Evolutionary conservation across 352 stramenopile genomes (phyloP), one percentile per base, ranked within the genome.

Genomic region (Aphanomyces astaci): DNA sequence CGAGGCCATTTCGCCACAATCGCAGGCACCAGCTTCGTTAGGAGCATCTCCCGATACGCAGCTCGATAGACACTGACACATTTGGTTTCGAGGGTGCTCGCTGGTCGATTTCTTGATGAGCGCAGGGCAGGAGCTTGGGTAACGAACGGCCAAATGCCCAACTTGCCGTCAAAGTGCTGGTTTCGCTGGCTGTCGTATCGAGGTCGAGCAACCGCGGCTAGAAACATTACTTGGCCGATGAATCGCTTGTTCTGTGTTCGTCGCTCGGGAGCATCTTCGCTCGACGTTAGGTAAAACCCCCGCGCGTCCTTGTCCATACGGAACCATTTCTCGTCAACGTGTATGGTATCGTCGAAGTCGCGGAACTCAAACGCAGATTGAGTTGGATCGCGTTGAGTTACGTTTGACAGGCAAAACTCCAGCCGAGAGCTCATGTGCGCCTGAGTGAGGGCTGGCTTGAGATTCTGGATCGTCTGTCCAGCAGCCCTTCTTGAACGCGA

Each of bases 31-130:
- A 72, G 64, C 4, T 45, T 43, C 27, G 65, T 27, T 2, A 71
- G 11, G 9, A 73, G 28, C 25, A 55, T 55, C 5, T 51, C 19
- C 24, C 49, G 59, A 31, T 77, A 70, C 11, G 45, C 54, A 4
- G 57, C 51, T 1, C 63, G 54, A 36, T 67, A 63, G 0, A 77
- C 63, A 10, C 19, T 69, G 39, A 72, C 57, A 0, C 17, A 10
- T 43, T 72, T 74, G n/a, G 71, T n/a, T 30, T 72, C 63, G 1
- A 73, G 49, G 17, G 73, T 74, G 0, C 73, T 63, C 19, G 54
- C 57, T 19, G 53, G 30, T 4, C 65, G 60, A 25, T 75, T n/a
- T n/a, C n/a, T n/a, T n/a, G n/a, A n/a, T n/a, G n/a, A 71, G 45
- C 70, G 71, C 10, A 30, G 71, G n/a, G 52, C 31, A 19, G 70